A percentile compares a stretch with the other conserved stretches of the same genome.
Evolutionary conservation across 106 monocot species (phyloP).

Genomic region (Allium sativum): DNA sequence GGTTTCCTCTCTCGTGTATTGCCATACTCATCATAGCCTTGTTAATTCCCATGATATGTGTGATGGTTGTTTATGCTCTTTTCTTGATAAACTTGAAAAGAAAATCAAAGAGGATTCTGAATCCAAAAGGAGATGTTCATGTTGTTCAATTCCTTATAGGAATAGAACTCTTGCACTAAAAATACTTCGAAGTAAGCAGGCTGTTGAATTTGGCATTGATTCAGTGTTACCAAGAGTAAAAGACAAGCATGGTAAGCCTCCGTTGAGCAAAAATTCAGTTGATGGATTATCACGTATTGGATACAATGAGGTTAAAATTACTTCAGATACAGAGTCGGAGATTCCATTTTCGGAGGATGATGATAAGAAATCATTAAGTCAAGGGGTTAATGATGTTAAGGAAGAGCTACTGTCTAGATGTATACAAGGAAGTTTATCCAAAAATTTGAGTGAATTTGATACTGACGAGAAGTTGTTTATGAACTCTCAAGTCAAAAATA

Average conservation of each 20-base stretch:
- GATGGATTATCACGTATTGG: constrained; percentile 15
- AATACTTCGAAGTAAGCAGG: constrained; percentile 5
- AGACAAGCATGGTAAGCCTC: too few species aligned
- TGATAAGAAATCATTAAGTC: constrained; percentile 3
- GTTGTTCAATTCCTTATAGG: constrained; percentile 20
- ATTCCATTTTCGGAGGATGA: constrained; percentile 25
- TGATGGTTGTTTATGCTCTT: constrained; percentile 8
- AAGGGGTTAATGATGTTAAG: constrained; percentile 15
- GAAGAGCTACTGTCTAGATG: constrained; percentile 12
- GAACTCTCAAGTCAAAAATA: neutral
- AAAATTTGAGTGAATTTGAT: constrained; percentile 6
- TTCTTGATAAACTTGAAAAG: neutral
- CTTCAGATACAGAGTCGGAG: constrained; percentile 45
- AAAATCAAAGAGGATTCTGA: constrained; percentile 6
- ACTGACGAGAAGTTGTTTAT: constrained; percentile 27
- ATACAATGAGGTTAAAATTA: constrained; percentile 29
- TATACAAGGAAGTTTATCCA: constrained; percentile 1
- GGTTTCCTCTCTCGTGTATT: constrained; percentile 34
- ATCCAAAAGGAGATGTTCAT: constrained; percentile 19
- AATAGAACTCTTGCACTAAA: constrained; percentile 2
- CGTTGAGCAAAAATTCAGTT: too few species aligned
- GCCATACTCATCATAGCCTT: constrained; percentile 27
- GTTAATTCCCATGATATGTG: constrained; percentile 30
- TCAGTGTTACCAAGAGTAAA: too few species aligned
- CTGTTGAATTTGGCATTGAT: neutral